These are phyloP conservation scores for Yarrowia hollandica DNA, from an alignment of 805 yeast species.

Conservation along the genomic window DNA sequence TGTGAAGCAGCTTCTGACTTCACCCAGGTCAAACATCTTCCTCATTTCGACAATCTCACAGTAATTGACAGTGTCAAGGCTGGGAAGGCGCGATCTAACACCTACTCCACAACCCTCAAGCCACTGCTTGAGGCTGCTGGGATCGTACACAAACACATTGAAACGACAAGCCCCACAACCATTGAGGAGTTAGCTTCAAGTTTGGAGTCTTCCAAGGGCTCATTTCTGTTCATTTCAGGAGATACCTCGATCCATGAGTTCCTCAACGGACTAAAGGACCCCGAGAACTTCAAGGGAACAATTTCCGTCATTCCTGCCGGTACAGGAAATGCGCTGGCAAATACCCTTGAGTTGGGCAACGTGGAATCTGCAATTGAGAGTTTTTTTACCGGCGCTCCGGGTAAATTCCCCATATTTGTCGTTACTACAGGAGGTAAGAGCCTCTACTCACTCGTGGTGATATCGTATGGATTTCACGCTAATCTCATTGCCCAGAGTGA, in stretches of 20 bases:
- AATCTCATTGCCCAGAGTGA: conserved; percentile 80
- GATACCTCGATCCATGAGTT: conserved; percentile 84
- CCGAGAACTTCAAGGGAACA: conserved; percentile 28
- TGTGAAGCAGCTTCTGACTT: neutral
- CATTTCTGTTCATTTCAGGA: conserved; percentile 64
- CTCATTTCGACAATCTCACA: conserved; percentile 37
- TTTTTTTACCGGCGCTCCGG: conserved; percentile 36
- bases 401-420: conserved; percentile 26
- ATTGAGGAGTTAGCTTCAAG: conserved; percentile 39
- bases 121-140: conserved; percentile 42
- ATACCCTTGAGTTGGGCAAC: conserved; percentile 50
- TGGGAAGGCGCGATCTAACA: conserved; percentile 36
- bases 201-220: conserved; percentile 39
- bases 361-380: conserved; percentile 39
- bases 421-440: conserved; percentile 40
- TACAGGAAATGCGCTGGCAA: conserved; percentile 80
- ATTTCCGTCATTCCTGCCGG: conserved; percentile 65
- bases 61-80: conserved; percentile 42
- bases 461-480: conserved; percentile 86
- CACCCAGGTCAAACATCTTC: neutral
- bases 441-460: conserved; percentile 53
- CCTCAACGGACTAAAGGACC: conserved; percentile 48
- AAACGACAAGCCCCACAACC: conserved; percentile 40
- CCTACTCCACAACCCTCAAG: conserved; percentile 39
- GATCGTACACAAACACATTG: conserved; percentile 41